phyloP scores from a whole-genome alignment of 768 basidiomycete genomes.

The Tulasnella sp. region DNA sequence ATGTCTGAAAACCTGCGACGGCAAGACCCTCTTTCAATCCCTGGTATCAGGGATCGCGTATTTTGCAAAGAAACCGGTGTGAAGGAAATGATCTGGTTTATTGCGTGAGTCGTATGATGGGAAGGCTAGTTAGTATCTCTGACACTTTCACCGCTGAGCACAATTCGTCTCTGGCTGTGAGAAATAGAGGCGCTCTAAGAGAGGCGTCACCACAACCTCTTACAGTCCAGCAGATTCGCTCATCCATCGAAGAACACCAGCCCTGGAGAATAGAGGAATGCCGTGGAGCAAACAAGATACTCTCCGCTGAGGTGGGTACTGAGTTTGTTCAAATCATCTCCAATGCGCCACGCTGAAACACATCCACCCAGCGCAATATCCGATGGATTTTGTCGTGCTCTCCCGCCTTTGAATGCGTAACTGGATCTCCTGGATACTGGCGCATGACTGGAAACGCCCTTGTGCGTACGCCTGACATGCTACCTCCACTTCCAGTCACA shows the following conservation, averaged over 20 bases:
- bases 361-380: too few species aligned
- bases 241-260: background rate
- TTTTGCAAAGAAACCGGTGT: constrained; percentile 80
- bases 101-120: background rate
- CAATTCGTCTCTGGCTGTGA: background rate
- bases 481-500: too few species aligned
- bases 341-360: too few species aligned
- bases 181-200: background rate
- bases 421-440: too few species aligned
- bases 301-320: background rate
- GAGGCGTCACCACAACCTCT: background rate
- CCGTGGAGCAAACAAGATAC: background rate
- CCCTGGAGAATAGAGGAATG: background rate
- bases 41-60: constrained; percentile 57
- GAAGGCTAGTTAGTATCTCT: background rate
- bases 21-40: background rate
- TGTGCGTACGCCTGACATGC: too few species aligned
- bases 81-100: constrained; percentile 8
- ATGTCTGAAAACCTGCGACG: too few species aligned
- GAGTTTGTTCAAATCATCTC: too few species aligned
- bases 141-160: background rate
- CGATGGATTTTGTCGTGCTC: too few species aligned
- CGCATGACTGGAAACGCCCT: too few species aligned
- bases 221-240: background rate
- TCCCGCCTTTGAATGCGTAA: too few species aligned